Base-by-base conservation (phyloP, 352 stramenopile species). In the Pythium coloratum region DNA sequence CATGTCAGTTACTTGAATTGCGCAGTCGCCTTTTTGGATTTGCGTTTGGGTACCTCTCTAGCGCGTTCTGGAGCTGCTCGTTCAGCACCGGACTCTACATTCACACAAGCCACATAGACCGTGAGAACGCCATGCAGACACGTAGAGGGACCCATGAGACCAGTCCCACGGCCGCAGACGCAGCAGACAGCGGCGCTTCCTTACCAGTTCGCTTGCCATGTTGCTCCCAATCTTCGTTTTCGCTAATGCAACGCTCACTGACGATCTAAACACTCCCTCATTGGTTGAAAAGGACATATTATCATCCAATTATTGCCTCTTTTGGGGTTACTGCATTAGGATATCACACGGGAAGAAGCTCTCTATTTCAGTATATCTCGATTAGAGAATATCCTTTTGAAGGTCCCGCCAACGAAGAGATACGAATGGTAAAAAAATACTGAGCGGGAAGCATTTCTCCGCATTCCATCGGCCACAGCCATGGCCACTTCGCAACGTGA, bases 1-100 rank as follows among this genome's bases (percentile, higher is more conserved):
- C 28, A 30, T 4, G 28, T 30, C 28, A 30, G 28, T 30, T 30
- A 30, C 28, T 30, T 30, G 28, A 30, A 67, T 13, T 24, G 20
- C 56, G 47, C n/a, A 44, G 30, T 42, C 32, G n/a, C 20, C 26
- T 18, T 13, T 12, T 1, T n/a, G 49, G 26, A 36, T 16, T 33
- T 10, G 16, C 3, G 12, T 30, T 12, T 12, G 18, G 59, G 55
- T 44, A 90, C 80, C 82, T 73, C 62, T 76, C 76, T 28, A 91
- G 69, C 46, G 86, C 77, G 18, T 73, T 71, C 59, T 86, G 80
- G 47, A 91, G 81, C 69, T 91, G 83, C 60, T 89, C 76, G 38
- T 76, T 74, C 34, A 91, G 69, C 66, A 85, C 71, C n/a, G 79
- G 82, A 62, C 73, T 90, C 82, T 91, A 40, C 16, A 14, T 6